Evolutionary conservation across 192 early-diverging fungal genomes (phyloP).

Genomic region (Irineochytrium annulatum): DNA sequence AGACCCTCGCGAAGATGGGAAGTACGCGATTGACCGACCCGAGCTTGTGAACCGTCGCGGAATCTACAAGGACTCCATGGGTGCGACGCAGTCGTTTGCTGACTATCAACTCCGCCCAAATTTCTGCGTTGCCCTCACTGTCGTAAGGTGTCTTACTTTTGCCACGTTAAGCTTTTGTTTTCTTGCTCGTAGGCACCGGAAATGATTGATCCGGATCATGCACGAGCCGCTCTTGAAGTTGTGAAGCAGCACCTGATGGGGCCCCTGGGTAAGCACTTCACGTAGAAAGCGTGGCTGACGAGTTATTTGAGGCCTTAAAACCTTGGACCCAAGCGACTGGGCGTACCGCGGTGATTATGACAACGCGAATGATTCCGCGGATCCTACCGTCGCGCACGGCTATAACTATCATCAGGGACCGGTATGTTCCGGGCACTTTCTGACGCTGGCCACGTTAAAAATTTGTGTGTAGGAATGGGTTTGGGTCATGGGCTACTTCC

Average conservation of each 20-base stretch:
- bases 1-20: slow-evolving; percentile 58
- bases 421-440: slow-evolving; percentile 18
- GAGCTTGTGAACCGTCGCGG: slow-evolving; percentile 79
- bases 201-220: slow-evolving; percentile 78
- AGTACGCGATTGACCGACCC: slow-evolving; percentile 52
- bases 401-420: slow-evolving; percentile 98
- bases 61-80: slow-evolving; percentile 90
- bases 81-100: slow-evolving; percentile 64
- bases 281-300: no score
- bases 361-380: slow-evolving; percentile 83
- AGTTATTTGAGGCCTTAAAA: slow-evolving; percentile 88
- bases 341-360: slow-evolving; percentile 93
- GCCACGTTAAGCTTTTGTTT: slow-evolving; percentile 5
- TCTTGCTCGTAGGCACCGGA: slow-evolving; percentile 70
- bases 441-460: neutral
- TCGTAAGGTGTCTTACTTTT: slow-evolving; percentile 33
- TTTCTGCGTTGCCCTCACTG: slow-evolving; percentile 83
- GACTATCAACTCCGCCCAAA: slow-evolving; percentile 96
- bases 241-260: slow-evolving; percentile 68
- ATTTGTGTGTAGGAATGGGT: slow-evolving; percentile 76
- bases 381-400: slow-evolving; percentile 86
- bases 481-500: slow-evolving; percentile 85
- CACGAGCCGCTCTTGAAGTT: slow-evolving; percentile 61
- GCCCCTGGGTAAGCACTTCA: slow-evolving; percentile 67
- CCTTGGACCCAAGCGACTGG: slow-evolving; percentile 90